These are phyloP conservation scores for Apophysomyces sp. DNA, from an alignment of 371 early-diverging fungal species.

Conservation along the genomic window DNA sequence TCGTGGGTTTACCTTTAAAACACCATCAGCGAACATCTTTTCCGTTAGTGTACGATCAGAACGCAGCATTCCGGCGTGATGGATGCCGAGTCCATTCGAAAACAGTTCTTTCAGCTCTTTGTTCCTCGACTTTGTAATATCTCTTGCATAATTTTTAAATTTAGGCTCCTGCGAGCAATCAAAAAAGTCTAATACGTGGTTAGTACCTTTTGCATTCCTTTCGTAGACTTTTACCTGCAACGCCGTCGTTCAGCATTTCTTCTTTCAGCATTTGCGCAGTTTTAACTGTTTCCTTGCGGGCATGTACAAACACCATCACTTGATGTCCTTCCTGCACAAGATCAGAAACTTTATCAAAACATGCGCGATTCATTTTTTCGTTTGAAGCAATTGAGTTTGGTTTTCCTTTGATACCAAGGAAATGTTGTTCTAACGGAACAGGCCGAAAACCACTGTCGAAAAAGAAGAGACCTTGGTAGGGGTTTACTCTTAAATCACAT, in stretches of 20 bases:
- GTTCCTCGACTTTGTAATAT: constrained; percentile 69
- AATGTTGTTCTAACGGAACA: constrained; percentile 94
- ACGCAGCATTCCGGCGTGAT: constrained; percentile 98
- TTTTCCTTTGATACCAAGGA: constrained; percentile 92
- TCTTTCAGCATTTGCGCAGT: constrained; percentile 86
- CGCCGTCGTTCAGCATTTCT: constrained; percentile 64
- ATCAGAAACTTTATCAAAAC: constrained; percentile 83
- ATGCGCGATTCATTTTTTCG: constrained; percentile 76
- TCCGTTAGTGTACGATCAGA: constrained; percentile 91
- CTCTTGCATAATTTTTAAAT: constrained; percentile 27
- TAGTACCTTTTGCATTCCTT: neutral
- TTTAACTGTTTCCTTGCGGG: constrained; percentile 94
- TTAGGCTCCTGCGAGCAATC: constrained; percentile 35
- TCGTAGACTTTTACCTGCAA: constrained; percentile 35
- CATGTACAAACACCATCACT: constrained; percentile 99
- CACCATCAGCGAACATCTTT: constrained; percentile 87
- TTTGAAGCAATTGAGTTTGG: constrained; percentile 64
- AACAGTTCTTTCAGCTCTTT: constrained; percentile 88
- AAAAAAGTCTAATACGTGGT: constrained; percentile 31
- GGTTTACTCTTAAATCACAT: constrained; percentile 77
- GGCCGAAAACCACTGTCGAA: constrained; percentile 96
- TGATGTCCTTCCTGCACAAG: constrained; percentile 87
- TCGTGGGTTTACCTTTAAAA: constrained; percentile 55
- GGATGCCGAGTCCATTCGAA: constrained; percentile 88
- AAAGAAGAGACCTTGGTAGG: constrained; percentile 89